Percentiles rank a stretch among this genome's conserved stretches.
Conservation (phyloP, 2,329 filamentous ascomycete species). For the Hymenoscyphus albidus region DNA sequence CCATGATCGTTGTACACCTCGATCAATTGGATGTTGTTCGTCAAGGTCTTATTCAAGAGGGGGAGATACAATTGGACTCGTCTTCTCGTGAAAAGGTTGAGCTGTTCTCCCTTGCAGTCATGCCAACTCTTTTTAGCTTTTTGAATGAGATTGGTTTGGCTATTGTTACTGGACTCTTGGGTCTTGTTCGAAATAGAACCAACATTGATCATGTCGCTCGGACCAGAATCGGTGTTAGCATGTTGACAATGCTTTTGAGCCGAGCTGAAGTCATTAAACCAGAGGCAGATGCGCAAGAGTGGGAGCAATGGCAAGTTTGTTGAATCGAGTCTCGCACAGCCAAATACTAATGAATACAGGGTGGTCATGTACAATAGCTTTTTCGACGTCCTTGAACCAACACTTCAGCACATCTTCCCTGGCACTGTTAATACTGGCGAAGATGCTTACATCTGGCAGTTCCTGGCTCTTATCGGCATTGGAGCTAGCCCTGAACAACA, state of each 20-base stretch:
- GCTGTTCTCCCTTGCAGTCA: constrained; percentile 80
- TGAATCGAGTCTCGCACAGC: not conserved
- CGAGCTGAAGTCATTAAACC: constrained; percentile 89
- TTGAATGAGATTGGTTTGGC: constrained; percentile 87
- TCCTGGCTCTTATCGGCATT: constrained; percentile 90
- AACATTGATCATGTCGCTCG: constrained; percentile 81
- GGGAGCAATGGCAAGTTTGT: constrained; percentile 68
- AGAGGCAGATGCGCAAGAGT: constrained; percentile 65
- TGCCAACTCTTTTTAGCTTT: constrained; percentile 85
- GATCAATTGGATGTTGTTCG: constrained; percentile 89
- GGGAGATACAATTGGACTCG: constrained; percentile 68
- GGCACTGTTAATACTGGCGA: constrained; percentile 85
- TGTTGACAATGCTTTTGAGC: constrained; percentile 91
- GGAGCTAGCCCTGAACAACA: constrained; percentile 93
- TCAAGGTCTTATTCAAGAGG: constrained; percentile 68
- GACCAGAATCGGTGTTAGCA: constrained; percentile 81
- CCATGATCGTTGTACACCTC: constrained; percentile 91
- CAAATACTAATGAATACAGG: constrained; percentile 44
- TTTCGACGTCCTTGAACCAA: constrained; percentile 83
- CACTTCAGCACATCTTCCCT: constrained; percentile 82
- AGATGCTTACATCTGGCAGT: constrained; percentile 97
- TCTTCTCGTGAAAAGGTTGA: constrained; percentile 88
- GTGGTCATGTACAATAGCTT: constrained; percentile 76
- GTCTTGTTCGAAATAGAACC: constrained; percentile 69
- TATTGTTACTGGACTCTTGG: constrained; percentile 86